Percentiles rank a stretch among this genome's conserved stretches.
Evolutionary conservation across 768 basidiomycete species (phyloP).

Genomic region (Strobilomyces echinocephalus): DNA sequence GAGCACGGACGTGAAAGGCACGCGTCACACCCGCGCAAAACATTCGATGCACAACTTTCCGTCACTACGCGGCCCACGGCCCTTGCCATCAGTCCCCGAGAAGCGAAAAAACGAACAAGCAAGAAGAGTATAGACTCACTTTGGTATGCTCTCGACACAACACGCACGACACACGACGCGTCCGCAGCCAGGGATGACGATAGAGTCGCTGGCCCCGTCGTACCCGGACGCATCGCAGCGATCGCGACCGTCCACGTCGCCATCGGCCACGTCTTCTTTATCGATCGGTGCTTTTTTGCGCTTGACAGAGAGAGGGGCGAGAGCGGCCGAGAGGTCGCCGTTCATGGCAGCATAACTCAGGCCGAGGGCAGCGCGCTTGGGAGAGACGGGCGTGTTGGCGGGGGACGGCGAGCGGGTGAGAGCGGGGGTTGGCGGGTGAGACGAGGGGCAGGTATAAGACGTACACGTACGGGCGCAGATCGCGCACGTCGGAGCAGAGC

Average conservation of each 20-base stretch:
- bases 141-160: slow-evolving; percentile 32
- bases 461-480: slow-evolving; percentile 38
- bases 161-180: slow-evolving; percentile 33
- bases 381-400: slow-evolving; percentile 23
- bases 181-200: slow-evolving; percentile 31
- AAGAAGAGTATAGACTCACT: slow-evolving; percentile 23
- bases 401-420: slow-evolving; percentile 17
- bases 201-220: slow-evolving; percentile 4
- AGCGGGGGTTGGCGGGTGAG: slow-evolving; percentile 35
- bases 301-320: slow-evolving; percentile 8
- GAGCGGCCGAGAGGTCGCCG: slow-evolving; percentile 3
- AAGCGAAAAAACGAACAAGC: neutral
- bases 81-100: slow-evolving; percentile 7
- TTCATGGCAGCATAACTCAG: slow-evolving; percentile 23
- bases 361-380: slow-evolving; percentile 25
- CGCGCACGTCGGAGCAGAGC: slow-evolving; percentile 30
- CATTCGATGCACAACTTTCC: slow-evolving; percentile 31
- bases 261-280: slow-evolving; percentile 16
- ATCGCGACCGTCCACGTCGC: neutral
- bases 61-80: slow-evolving; percentile 14
- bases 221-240: neutral
- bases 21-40: slow-evolving; percentile 20
- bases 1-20: neutral
- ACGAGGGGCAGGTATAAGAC: slow-evolving; percentile 28
- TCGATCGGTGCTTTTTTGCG: slow-evolving; percentile 28